Evolutionary conservation across 2,329 filamentous ascomycete genomes (phyloP), one percentile per base, ranked within the genome.

Genomic region (Amauroascus verrucosus): DNA sequence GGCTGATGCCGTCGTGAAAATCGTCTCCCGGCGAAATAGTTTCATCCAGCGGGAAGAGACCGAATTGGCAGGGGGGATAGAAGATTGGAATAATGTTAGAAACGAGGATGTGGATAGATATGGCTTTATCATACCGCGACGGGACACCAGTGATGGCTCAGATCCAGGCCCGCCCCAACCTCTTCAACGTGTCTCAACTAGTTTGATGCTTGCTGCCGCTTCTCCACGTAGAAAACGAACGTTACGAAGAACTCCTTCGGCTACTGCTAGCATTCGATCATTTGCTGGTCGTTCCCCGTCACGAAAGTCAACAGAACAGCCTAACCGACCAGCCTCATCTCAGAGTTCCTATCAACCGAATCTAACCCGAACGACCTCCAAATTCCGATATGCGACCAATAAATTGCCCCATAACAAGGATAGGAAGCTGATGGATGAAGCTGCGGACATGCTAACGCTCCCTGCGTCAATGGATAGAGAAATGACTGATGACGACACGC

Each of bases 401-500:
- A 71, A 67, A 53, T 65, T 78, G 18, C 77, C 76, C 4, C 72
- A 77, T 58, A 79, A 77, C 56, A 71, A 71, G 58, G 75, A 78
- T 55, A 74, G 77, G 18, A 59, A 56, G 32, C 48, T 59, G 32
- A 33, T 58, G 35, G 58, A 59, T 32, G 79, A 82, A 60, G 81
- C 81, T 3, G 75, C 74, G 53, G 79, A 84, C 60, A 84, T 84
- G 81, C 76, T 84, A 48, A 83, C 78, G 16, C 64, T 81, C 1
- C 81, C 80, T 1, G 73, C 72, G 4, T 74, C 77, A 2, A 64
- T 77, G 14, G 70, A 71, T 22, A 73, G 74, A 41, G 69, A 77
- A 26, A 35, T 48, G 75, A 50, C 59, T n/a, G 68, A 75, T 56
- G 71, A 78, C 53, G 74, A 74, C 26, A 71, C 74, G 18, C 69